Evolutionary conservation across 75 land plant genomes (phyloP).

Genomic region (Picea glauca): DNA sequence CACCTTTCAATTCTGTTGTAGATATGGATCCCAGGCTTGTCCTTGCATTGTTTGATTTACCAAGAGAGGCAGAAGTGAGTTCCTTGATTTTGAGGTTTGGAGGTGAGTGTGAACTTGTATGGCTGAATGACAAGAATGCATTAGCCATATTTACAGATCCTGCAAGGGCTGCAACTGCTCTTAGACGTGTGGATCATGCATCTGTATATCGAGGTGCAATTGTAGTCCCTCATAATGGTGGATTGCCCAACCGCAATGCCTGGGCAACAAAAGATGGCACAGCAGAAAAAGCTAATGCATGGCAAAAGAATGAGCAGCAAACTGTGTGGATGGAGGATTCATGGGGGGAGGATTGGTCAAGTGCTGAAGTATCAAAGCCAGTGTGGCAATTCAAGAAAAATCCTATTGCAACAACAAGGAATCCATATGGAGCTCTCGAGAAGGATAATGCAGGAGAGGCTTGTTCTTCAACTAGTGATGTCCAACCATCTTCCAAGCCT

Average conservation of each 20-base stretch:
- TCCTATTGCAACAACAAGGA: conserved; percentile 41
- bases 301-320: conserved; percentile 51
- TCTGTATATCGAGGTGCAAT: conserved; percentile 83
- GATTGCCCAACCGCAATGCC: conserved; percentile 28
- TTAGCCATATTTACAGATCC: conserved; percentile 86
- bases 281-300: conserved; percentile 23
- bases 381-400: conserved; percentile 48
- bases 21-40: conserved; percentile 99
- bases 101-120: conserved; percentile 95
- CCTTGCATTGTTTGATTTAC: conserved; percentile 82
- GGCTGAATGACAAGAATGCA: conserved; percentile 99
- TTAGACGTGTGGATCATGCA: conserved; percentile 88
- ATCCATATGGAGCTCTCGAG: conserved; percentile 70
- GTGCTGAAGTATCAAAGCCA: conserved; percentile 16
- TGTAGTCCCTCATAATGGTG: conserved; percentile 20
- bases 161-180: conserved; percentile 93
- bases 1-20: conserved; percentile 60
- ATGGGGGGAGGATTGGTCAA: conserved; percentile 51
- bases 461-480: conserved; percentile 8
- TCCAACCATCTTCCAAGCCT: not conserved
- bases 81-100: conserved; percentile 90
- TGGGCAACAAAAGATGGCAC: conserved; percentile 41
- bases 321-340: conserved; percentile 60
- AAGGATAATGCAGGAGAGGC: conserved; percentile 11
- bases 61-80: conserved; percentile 91